Evolutionary conservation across 495 filamentous ascomycete genomes (phyloP).

Genomic region (Acidiella bohemica): DNA sequence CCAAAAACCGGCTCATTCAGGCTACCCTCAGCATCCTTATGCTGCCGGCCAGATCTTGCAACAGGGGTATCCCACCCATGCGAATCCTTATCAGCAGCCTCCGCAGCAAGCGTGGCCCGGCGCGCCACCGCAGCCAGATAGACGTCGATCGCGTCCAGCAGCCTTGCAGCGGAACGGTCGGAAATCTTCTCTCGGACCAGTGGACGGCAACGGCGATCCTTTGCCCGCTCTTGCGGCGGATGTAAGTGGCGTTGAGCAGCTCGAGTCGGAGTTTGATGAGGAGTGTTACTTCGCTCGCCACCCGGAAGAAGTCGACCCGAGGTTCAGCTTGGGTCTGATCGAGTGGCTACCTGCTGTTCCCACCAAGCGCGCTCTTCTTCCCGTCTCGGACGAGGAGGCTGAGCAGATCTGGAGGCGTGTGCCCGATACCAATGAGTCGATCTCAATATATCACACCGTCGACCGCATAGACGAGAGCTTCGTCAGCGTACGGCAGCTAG

Average conservation of each 20-base stretch:
- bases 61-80: too few relatives aligned
- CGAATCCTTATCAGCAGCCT: too few relatives aligned
- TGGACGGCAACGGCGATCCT: neutral
- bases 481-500: slow-evolving; percentile 26
- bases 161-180: neutral
- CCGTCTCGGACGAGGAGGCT: slow-evolving; percentile 26
- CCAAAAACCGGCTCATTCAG: neutral
- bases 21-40: too few relatives aligned
- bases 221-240: neutral
- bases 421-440: slow-evolving; percentile 21
- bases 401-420: slow-evolving; percentile 20
- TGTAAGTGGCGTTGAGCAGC: slow-evolving; percentile 21
- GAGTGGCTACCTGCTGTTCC: slow-evolving; percentile 26
- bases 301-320: slow-evolving; percentile 26
- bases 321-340: slow-evolving; percentile 28
- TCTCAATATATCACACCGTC: slow-evolving; percentile 28
- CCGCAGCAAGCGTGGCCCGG: too few relatives aligned
- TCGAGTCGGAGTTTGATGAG: slow-evolving; percentile 25
- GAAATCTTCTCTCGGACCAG: neutral
- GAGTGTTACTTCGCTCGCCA: slow-evolving; percentile 24
- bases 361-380: slow-evolving; percentile 25
- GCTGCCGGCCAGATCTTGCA: too few relatives aligned
- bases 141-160: neutral
- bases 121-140: slow-evolving; percentile 1
- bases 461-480: slow-evolving; percentile 22